Conservation (phyloP, 495 filamentous ascomycete species). For the Collariella sp. region DNA sequence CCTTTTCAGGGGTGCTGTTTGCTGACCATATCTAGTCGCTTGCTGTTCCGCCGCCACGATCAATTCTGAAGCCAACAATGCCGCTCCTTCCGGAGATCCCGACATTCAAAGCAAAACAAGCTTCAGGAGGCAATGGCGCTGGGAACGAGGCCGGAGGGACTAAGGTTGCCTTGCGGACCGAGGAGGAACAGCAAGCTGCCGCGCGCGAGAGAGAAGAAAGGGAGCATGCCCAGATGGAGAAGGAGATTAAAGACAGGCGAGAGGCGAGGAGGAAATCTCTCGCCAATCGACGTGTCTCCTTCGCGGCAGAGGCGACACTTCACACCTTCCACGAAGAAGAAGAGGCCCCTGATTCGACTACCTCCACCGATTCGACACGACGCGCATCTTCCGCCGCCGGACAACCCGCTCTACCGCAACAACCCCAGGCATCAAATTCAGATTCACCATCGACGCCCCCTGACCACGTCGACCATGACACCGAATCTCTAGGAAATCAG, state of each 20-base stretch:
- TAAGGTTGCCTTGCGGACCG: constrained; percentile 51
- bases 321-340: constrained; percentile 98
- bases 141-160: constrained; percentile 32
- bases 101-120: constrained; percentile 34
- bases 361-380: constrained; percentile 68
- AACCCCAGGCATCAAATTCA: constrained; percentile 26
- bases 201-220: constrained; percentile 65
- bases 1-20: constrained; percentile 7
- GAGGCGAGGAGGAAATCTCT: constrained; percentile 88
- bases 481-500: constrained; percentile 61
- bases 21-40: constrained; percentile 36
- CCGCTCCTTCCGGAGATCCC: constrained; percentile 57
- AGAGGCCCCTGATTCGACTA: constrained; percentile 76
- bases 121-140: constrained; percentile 11
- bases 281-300: constrained; percentile 89
- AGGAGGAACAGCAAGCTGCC: constrained; percentile 72
- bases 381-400: constrained; percentile 55
- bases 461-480: constrained; percentile 49
- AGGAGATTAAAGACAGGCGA: constrained; percentile 60
- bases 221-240: constrained; percentile 56
- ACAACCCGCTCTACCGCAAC: constrained; percentile 36
- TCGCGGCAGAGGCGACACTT: constrained; percentile 92
- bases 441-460: constrained; percentile 58
- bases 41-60: constrained; percentile 48
- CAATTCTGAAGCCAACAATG: constrained; percentile 80